Evolutionary conservation across 768 basidiomycete species (phyloP).

Genomic region (Mycena albidolilacea): DNA sequence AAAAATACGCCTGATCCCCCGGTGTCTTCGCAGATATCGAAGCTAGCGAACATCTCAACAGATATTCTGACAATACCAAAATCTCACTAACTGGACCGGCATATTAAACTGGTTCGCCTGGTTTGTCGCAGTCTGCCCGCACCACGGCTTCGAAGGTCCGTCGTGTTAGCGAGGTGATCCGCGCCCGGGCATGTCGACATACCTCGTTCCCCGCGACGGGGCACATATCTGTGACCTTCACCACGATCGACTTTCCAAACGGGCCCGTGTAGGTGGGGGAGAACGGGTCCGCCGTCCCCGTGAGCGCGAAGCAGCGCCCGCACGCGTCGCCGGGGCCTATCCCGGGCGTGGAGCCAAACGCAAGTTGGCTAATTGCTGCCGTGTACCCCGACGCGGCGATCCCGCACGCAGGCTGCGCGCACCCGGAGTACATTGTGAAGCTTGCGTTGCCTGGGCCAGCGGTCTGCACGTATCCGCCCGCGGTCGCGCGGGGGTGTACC

Average conservation of each 20-base stretch:
- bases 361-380: conserved; percentile 70
- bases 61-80: not conserved
- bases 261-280: conserved; percentile 65
- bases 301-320: conserved; percentile 72
- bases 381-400: conserved; percentile 64
- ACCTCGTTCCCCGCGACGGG: conserved; percentile 64
- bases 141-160: conserved; percentile 58
- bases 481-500: conserved; percentile 44
- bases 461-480: conserved; percentile 68
- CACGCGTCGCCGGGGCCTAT: conserved; percentile 71
- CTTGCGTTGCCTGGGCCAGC: conserved; percentile 65
- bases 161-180: not conserved
- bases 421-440: conserved; percentile 71
- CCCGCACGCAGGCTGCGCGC: conserved; percentile 66
- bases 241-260: conserved; percentile 65
- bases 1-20: conserved; percentile 69
- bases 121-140: conserved; percentile 63
- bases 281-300: conserved; percentile 66
- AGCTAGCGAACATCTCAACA: conserved; percentile 51
- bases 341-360: conserved; percentile 67
- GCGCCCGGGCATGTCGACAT: not conserved
- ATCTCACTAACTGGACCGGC: conserved; percentile 63
- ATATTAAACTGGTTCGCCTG: conserved; percentile 58
- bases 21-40: conserved; percentile 74
- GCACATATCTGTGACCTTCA: conserved; percentile 65